A percentile compares a stretch with the other conserved stretches of the same genome.
Conservation (phyloP, 2,329 filamentous ascomycete genomes). For the Monilinia vaccinii-corymbosi region DNA sequence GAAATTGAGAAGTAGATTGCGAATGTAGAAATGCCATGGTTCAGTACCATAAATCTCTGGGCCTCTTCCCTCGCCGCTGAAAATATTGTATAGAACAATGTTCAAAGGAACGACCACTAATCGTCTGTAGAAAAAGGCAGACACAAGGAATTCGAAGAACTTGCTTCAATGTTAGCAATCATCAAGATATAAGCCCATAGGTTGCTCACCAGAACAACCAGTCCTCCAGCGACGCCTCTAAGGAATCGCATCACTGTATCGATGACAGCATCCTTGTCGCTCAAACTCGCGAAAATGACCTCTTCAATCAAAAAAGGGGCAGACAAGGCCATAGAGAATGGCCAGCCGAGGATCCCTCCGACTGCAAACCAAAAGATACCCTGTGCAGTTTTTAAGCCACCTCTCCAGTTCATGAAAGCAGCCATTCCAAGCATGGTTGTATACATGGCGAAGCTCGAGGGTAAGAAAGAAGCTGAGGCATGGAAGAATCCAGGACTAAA, state of each 20-base stretch:
- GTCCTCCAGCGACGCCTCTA: constrained; percentile 48
- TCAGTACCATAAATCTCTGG: constrained; percentile 93
- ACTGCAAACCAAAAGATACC: constrained; percentile 88
- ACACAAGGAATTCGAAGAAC: constrained; percentile 61
- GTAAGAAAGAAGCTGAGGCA: constrained; percentile 76
- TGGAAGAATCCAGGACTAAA: constrained; percentile 91
- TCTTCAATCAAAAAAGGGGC: constrained; percentile 78
- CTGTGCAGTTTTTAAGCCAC: constrained; percentile 66
- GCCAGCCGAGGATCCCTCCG: constrained; percentile 84
- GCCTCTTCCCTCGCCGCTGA: constrained; percentile 66
- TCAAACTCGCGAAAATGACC: constrained; percentile 45
- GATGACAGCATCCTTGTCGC: constrained; percentile 49
- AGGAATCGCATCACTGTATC: constrained; percentile 52
- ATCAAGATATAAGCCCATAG: neutral
- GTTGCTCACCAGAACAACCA: constrained; percentile 26
- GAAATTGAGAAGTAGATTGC: constrained; percentile 88
- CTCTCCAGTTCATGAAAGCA: constrained; percentile 83
- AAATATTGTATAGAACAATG: constrained; percentile 92
- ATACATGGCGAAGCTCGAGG: constrained; percentile 97
- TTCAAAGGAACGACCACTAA: constrained; percentile 74
- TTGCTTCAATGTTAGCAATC: constrained; percentile 33
- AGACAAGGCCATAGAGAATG: constrained; percentile 77
- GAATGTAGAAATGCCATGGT: constrained; percentile 93
- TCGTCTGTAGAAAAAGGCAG: constrained; percentile 79
- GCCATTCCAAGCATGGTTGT: constrained; percentile 76